These are phyloP conservation scores for Pythium aristosporum DNA, from an alignment of 352 stramenopile species.

Conservation along the genomic window DNA sequence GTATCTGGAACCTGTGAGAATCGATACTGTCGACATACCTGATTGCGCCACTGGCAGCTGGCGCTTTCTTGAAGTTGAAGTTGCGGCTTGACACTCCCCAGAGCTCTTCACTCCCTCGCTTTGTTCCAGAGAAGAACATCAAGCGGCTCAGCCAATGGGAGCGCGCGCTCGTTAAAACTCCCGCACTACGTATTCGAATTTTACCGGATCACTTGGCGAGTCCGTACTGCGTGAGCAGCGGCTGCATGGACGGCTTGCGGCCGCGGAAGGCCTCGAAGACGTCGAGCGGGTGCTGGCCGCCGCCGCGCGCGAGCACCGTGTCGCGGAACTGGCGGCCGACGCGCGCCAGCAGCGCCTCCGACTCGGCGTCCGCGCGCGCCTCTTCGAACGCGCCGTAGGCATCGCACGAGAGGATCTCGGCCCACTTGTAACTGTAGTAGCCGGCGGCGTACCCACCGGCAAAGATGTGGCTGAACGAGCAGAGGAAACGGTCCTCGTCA, in stretches of 20 bases:
- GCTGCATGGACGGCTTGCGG: constrained; percentile 91
- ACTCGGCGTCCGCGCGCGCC: constrained; percentile 64
- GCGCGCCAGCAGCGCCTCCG: constrained; percentile 44
- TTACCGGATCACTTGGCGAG: constrained; percentile 18
- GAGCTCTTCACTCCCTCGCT: constrained; percentile 15
- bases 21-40: background rate
- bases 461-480: constrained; percentile 98
- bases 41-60: background rate
- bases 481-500: constrained; percentile 96
- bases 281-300: constrained; percentile 85
- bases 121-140: constrained; percentile 25
- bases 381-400: constrained; percentile 98
- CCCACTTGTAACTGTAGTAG: constrained; percentile 98
- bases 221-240: constrained; percentile 95
- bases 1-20: background rate
- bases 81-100: constrained; percentile 30
- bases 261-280: constrained; percentile 97
- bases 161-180: constrained; percentile 22
- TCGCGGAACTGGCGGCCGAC: constrained; percentile 93
- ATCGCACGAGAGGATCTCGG: constrained; percentile 97
- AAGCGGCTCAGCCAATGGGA: constrained; percentile 17
- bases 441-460: constrained; percentile 96
- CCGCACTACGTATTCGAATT: background rate
- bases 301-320: constrained; percentile 91
- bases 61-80: constrained; percentile 35